Conservation (phyloP, 441 rosid species). For the Gossypium schwendimanii region DNA sequence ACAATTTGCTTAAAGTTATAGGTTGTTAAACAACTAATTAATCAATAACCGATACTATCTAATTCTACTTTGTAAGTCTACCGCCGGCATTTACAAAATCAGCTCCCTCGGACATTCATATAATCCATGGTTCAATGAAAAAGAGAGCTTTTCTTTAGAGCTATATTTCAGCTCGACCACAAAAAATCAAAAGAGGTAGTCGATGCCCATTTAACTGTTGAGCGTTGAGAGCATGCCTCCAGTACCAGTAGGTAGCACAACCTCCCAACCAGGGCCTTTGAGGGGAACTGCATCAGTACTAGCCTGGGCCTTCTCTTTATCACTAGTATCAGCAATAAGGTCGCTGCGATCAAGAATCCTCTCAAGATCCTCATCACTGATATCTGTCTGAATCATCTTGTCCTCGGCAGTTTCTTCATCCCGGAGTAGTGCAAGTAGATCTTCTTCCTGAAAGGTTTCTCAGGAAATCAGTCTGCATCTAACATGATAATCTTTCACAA, state of each 20-base stretch:
- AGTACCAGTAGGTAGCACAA: constrained; percentile 58
- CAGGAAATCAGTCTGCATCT: background rate
- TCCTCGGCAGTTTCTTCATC: constrained; percentile 83
- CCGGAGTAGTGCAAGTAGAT: constrained; percentile 57
- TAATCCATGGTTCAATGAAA: background rate
- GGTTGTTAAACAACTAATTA: background rate
- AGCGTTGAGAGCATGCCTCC: constrained; percentile 84
- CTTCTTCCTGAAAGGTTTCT: constrained; percentile 57
- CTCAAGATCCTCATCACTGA: constrained; percentile 74
- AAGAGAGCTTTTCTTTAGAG: background rate
- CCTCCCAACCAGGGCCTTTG: constrained; percentile 99
- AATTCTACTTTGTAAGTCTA: background rate
- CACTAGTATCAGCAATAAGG: constrained; percentile 28
- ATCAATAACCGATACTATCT: background rate
- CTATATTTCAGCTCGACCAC: background rate
- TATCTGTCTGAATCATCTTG: constrained; percentile 77
- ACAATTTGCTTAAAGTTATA: background rate
- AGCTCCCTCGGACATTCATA: background rate
- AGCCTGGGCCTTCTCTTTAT: constrained; percentile 20
- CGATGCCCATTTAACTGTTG: constrained; percentile 34
- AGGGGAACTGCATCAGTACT: constrained; percentile 37
- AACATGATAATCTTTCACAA: background rate
- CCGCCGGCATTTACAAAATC: background rate
- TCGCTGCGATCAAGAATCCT: constrained; percentile 71
- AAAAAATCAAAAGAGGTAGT: background rate